Base-by-base conservation (phyloP, 805 yeast species). In the Candida germanica region DNA sequence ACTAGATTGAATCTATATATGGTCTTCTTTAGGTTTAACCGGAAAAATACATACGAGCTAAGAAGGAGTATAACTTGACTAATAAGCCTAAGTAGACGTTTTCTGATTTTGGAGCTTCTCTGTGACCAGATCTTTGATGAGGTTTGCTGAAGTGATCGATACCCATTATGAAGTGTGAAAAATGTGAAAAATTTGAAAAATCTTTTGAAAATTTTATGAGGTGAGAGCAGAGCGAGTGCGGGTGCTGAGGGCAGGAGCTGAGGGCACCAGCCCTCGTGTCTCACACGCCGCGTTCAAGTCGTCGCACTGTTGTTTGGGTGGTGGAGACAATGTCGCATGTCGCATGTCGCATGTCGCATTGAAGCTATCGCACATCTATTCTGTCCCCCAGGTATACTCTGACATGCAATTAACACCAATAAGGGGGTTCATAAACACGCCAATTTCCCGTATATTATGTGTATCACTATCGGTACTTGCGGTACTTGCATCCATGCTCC, bases 101-200 rank as follows among this genome's bases (percentile, higher is more conserved):
- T 78, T 93, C 96, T 56, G 98, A 91, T 81, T 87, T 87, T 78
- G 98, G 99, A 75, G 97, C 97, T 69, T 83, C 76, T 79, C 99
- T 88, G 87, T 87, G 95, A 75, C 95, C 83, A 58, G 83, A 75
- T 77, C 88, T 87, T 68, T 78, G 80, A 83, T 93, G 99, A 77
- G 87, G 97, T 76, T 91, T 93, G 71, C 80, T 70, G 75, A 83
- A 79, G 79, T 87, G 95, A 79, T 93, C 98, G 77, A 83, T 87
- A 83, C 96, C 98, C 98, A 89, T 89, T 21, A 15, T 36, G 35
- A 23, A 8, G 20, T 27, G 22, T 16, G 35, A 24, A 9, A 11
- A 21, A 19, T 21, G 17, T 21, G 11, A 27, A 13, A 27, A 7
- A 24, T 20, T 19, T 32, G 33, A 20, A 28, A 27, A 28, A 30